phyloP scores from a whole-genome alignment of 441 rosid species.

The Breynia disticha region DNA sequence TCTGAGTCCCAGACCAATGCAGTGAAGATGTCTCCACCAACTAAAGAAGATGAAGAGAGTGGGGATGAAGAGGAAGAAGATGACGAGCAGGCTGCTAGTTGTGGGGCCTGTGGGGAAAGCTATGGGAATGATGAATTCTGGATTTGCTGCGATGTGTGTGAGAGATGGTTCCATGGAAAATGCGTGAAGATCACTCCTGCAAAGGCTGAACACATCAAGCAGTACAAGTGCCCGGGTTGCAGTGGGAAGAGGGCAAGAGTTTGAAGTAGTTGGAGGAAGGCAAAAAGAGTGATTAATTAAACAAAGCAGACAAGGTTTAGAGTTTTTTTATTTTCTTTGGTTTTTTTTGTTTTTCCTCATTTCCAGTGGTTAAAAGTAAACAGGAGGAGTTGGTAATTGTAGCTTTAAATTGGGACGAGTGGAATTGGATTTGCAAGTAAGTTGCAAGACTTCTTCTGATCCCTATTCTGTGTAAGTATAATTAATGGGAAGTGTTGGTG shows the following conservation, averaged over 20 bases:
- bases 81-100: constrained; percentile 79
- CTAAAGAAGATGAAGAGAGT: constrained; percentile 66
- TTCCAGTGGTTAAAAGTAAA: too few relatives aligned
- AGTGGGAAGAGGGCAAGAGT: constrained; percentile 73
- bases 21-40: constrained; percentile 43
- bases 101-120: constrained; percentile 93
- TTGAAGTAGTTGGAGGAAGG: constrained; percentile 16
- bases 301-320: constrained; percentile 26
- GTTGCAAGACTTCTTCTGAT: too few relatives aligned
- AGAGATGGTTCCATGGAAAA: constrained; percentile 93
- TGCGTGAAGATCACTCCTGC: constrained; percentile 98
- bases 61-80: constrained; percentile 89
- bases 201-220: constrained; percentile 92
- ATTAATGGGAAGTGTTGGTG: too few relatives aligned
- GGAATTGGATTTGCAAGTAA: too few relatives aligned
- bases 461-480: too few relatives aligned
- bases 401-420: too few relatives aligned
- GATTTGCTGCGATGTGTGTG: constrained; percentile 89
- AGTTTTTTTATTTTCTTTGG: too few relatives aligned
- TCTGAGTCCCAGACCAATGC: constrained; percentile 41
- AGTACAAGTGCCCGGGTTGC: constrained; percentile 90
- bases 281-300: constrained; percentile 17
- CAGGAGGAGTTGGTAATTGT: too few relatives aligned
- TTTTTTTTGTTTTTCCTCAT: neutral
- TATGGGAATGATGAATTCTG: constrained; percentile 82